phyloP scores from a whole-genome alignment of 2,329 filamentous ascomycete species.

The Aspergillus brunneoviolaceus region DNA sequence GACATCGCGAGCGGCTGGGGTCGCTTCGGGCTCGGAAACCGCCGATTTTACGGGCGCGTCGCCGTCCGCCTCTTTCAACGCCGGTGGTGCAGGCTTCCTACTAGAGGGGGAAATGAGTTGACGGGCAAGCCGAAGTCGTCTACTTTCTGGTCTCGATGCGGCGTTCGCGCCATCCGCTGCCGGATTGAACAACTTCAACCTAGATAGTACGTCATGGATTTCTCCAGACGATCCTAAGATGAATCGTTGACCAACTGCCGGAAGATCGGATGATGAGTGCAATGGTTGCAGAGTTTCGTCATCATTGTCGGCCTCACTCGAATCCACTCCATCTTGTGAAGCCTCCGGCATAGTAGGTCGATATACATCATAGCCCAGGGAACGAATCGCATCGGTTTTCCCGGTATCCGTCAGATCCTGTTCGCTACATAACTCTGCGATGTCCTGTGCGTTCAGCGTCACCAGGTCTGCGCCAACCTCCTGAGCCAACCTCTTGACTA shows the following conservation, averaged over 20 bases:
- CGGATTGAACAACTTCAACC: conserved; percentile 32
- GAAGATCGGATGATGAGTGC: conserved; percentile 22
- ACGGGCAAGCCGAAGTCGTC: conserved; percentile 37
- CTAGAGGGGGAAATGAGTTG: conserved; percentile 33
- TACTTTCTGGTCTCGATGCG: conserved; percentile 26
- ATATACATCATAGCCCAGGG: conserved; percentile 58
- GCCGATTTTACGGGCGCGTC: conserved; percentile 10
- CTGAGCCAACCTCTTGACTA: conserved; percentile 64
- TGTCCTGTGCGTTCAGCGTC: conserved; percentile 48
- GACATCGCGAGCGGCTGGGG: conserved; percentile 44
- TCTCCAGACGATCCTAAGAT: conserved; percentile 35
- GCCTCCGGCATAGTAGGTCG: conserved; percentile 31
- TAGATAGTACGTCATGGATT: conserved; percentile 27
- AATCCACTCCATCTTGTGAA: conserved; percentile 42
- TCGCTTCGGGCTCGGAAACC: conserved; percentile 13
- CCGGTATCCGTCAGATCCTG: conserved; percentile 40
- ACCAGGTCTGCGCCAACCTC: conserved; percentile 51
- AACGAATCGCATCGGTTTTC: conserved; percentile 36
- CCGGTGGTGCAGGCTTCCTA: conserved; percentile 11
- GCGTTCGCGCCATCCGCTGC: conserved; percentile 25
- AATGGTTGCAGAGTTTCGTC: conserved; percentile 32
- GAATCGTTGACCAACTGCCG: conserved; percentile 22
- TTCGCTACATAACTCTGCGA: conserved; percentile 45
- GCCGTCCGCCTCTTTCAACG: conserved; percentile 7
- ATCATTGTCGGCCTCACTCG: conserved; percentile 49